Evolutionary conservation across 1,284 basidiomycete species (phyloP).

Genomic region (Apiotrichum brassicae): DNA sequence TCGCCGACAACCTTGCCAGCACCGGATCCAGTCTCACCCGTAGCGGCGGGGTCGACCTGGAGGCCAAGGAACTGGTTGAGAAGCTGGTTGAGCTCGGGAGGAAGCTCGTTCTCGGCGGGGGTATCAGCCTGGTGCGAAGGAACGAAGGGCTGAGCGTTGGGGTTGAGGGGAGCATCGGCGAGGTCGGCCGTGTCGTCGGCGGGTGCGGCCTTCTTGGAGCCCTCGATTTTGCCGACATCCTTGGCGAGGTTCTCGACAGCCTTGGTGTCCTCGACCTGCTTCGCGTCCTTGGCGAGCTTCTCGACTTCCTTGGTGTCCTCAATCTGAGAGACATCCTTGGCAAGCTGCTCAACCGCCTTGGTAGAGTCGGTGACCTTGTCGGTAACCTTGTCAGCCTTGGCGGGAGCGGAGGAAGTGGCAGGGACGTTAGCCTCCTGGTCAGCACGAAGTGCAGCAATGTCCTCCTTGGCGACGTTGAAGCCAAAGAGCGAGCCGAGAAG

Average conservation of each 20-base stretch:
- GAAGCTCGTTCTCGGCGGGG: conserved; percentile 15
- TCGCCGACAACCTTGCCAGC: conserved; percentile 16
- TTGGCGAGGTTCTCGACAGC: neutral
- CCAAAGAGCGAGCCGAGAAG: conserved; percentile 36
- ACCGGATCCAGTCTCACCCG: conserved; percentile 13
- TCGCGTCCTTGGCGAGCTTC: neutral
- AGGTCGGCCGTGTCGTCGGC: neutral
- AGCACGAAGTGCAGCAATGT: neutral
- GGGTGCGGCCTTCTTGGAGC: neutral
- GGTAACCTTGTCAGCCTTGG: neutral
- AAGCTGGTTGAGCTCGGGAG: conserved; percentile 38
- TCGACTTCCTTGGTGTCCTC: too few relatives aligned
- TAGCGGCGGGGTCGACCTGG: conserved; percentile 24
- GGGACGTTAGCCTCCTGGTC: conserved; percentile 2
- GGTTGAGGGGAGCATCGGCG: conserved; percentile 1
- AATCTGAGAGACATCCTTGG: too few relatives aligned
- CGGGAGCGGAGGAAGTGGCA: neutral
- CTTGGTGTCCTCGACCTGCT: neutral
- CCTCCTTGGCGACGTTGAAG: conserved; percentile 25
- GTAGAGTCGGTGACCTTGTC: neutral
- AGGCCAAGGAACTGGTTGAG: conserved; percentile 39
- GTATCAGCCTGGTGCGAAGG: neutral
- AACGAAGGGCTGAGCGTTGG: neutral
- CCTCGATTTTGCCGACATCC: neutral
- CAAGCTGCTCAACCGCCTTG: neutral